Percentiles rank a stretch among this genome's conserved stretches.
These are phyloP conservation scores for Auxenochlorella pyrenoidosa DNA, from an alignment of 139 green algal species.

Conservation along the genomic window DNA sequence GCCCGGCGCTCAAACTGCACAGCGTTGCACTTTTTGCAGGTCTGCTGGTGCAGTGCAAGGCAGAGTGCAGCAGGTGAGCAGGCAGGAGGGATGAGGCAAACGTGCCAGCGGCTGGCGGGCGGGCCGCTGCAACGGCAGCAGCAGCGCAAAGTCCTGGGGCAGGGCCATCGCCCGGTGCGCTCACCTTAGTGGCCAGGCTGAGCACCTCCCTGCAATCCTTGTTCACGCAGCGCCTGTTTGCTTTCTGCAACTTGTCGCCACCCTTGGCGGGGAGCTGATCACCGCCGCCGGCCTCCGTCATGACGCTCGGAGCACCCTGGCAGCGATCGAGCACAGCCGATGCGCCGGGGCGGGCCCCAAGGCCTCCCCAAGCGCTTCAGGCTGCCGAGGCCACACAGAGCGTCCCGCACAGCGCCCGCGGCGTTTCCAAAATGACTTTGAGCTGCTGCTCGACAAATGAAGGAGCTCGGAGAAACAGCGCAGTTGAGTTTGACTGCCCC, in stretches of 20 bases:
- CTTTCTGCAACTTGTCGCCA: constrained; percentile 11
- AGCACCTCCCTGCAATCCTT: constrained; percentile 10
- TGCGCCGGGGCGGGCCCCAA: too few relatives aligned
- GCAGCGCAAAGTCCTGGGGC: neutral
- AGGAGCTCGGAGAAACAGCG: too few relatives aligned
- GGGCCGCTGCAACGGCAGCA: neutral
- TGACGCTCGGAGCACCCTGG: neutral
- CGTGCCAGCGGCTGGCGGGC: neutral
- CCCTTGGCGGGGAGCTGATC: neutral
- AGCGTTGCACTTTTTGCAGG: constrained; percentile 33
- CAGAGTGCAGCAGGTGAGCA: neutral
- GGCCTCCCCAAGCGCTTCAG: too few relatives aligned
- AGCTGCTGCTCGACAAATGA: too few relatives aligned
- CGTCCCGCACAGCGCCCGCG: too few relatives aligned
- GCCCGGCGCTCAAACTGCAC: constrained; percentile 19
- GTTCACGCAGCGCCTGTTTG: constrained; percentile 25
- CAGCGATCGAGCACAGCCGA: too few relatives aligned
- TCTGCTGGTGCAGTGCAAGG: neutral
- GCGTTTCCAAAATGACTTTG: too few relatives aligned
- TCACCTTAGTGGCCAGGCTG: constrained; percentile 19
- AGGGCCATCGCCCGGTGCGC: neutral
- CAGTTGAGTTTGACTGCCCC: too few relatives aligned
- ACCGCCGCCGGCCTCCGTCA: neutral
- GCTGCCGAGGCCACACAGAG: too few relatives aligned
- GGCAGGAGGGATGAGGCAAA: neutral